A percentile compares a stretch with the other conserved stretches of the same genome.
phyloP scores from a whole-genome alignment of 306 rosid genomes.

The Trichosanthes cucumerina region DNA sequence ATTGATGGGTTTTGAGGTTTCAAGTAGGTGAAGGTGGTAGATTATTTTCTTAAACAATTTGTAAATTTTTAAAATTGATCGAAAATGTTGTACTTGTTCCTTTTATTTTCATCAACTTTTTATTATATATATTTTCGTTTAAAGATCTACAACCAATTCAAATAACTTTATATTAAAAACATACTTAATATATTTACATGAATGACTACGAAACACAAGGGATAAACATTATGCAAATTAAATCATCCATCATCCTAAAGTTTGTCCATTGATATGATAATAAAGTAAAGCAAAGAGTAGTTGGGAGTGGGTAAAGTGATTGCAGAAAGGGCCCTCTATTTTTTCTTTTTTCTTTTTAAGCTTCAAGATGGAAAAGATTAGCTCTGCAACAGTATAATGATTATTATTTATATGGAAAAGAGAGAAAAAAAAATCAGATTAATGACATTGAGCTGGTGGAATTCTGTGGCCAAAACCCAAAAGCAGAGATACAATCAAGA shows the following conservation, averaged over 20 bases:
- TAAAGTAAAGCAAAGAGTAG: slow-evolving; percentile 6
- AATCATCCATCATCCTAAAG: neutral
- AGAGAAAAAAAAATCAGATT: neutral
- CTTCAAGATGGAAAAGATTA: neutral
- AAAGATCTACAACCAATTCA: neutral
- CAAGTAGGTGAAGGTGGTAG: neutral
- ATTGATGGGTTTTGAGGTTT: neutral
- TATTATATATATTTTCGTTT: neutral
- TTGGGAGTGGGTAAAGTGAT: slow-evolving; percentile 14
- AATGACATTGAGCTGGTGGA: neutral
- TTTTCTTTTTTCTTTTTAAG: neutral
- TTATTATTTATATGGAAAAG: neutral
- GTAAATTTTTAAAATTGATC: neutral
- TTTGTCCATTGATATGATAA: neutral
- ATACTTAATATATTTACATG: neutral
- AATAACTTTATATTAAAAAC: neutral
- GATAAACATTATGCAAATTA: neutral
- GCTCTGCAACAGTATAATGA: neutral
- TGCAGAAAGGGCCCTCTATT: neutral
- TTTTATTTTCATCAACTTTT: neutral
- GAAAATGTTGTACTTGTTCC: neutral
- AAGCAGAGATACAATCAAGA: neutral
- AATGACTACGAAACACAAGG: neutral
- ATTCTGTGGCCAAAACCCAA: neutral
- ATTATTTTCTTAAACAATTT: neutral